Evolutionary conservation across 139 green algal genomes (phyloP).

Genomic region (Yamagishiella unicocca): DNA sequence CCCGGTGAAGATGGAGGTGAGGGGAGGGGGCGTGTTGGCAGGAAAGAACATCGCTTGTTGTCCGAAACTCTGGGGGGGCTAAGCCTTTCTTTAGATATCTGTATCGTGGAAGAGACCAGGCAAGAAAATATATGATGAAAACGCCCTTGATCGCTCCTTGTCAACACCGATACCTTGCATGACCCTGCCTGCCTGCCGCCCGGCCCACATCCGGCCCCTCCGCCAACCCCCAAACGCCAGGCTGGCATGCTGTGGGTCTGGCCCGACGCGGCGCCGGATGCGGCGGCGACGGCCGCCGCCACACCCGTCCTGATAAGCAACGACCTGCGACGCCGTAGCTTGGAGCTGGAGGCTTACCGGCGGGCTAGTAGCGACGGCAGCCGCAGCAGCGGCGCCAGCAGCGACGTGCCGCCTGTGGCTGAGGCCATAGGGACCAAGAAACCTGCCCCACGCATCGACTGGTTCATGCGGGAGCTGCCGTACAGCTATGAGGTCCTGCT

Average conservation of each 20-base stretch:
- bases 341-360: background rate
- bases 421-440: background rate
- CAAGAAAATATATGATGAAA: no score
- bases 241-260: constrained; percentile 45
- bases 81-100: background rate
- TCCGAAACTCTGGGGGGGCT: background rate
- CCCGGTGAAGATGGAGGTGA: background rate
- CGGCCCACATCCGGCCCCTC: background rate
- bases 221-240: background rate
- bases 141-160: background rate
- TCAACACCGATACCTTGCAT: background rate
- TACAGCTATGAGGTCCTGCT: constrained; percentile 52
- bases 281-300: background rate
- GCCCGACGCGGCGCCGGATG: constrained; percentile 8
- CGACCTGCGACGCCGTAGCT: background rate
- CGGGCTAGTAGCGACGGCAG: no score
- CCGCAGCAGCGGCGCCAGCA: no score
- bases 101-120: background rate
- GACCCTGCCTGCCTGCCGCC: background rate
- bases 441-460: background rate
- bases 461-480: constrained; percentile 48
- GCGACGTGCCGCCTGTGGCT: background rate
- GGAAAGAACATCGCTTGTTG: background rate
- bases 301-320: background rate
- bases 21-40: background rate